phyloP scores from a whole-genome alignment of 768 basidiomycete genomes.

The Suillus placidus region DNA sequence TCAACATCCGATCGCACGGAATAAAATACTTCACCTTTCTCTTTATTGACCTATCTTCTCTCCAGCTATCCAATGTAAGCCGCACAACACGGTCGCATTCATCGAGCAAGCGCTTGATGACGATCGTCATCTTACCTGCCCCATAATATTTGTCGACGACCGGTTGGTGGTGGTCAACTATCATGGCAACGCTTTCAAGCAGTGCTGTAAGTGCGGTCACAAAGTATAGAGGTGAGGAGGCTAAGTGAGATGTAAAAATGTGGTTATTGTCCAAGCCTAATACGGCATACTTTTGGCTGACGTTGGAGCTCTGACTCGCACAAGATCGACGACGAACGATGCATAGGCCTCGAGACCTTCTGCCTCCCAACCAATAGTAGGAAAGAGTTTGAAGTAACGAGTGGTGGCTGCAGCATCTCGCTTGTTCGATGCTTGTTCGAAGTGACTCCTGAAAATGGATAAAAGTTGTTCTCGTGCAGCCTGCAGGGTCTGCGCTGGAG shows the following conservation, averaged over 20 bases:
- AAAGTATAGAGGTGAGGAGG: slow-evolving; percentile 91
- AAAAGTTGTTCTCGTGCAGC: slow-evolving; percentile 75
- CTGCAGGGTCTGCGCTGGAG: slow-evolving; percentile 83
- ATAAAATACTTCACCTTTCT: slow-evolving; percentile 58
- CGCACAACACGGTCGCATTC: slow-evolving; percentile 88
- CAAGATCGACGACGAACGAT: slow-evolving; percentile 88
- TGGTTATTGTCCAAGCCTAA: background rate
- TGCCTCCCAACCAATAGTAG: slow-evolving; percentile 89
- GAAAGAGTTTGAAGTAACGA: slow-evolving; percentile 97
- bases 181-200: slow-evolving; percentile 93
- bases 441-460: slow-evolving; percentile 74
- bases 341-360: slow-evolving; percentile 94
- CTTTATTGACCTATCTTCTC: slow-evolving; percentile 83
- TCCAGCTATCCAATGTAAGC: slow-evolving; percentile 80
- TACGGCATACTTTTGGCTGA: slow-evolving; percentile 73
- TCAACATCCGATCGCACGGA: background rate
- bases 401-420: slow-evolving; percentile 87
- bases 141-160: slow-evolving; percentile 99
- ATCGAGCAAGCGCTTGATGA: slow-evolving; percentile 72
- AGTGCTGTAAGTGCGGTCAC: slow-evolving; percentile 87
- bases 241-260: slow-evolving; percentile 42
- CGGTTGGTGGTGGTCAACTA: slow-evolving; percentile 96
- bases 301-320: slow-evolving; percentile 74
- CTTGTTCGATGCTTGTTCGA: slow-evolving; percentile 76
- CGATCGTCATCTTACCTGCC: slow-evolving; percentile 78